Base-by-base conservation (phyloP, 768 basidiomycete genomes). In the Cubamyces lactineus region DNA sequence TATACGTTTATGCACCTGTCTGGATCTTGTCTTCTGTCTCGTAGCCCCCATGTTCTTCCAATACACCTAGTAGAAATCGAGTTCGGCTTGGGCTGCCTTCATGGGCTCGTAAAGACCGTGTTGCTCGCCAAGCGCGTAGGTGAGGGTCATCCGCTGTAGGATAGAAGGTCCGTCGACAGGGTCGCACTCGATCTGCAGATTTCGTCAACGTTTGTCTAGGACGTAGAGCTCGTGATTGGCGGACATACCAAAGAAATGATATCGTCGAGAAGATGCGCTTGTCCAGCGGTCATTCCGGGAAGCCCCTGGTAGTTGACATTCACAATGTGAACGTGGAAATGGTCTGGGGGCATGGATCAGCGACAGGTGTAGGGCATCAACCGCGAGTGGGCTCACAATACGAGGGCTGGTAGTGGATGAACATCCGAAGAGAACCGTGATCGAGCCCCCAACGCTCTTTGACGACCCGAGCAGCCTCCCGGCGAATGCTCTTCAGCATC, bases 291-390 rank as follows among this genome's bases (percentile, higher is more conserved):
- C 85, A 92, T 90, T 0, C 95, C 91, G 63, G 84, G 66, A 46
- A 79, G 73, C 15, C 86, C 80, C 1, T 72, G 74, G 65, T 89
- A 85, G 62, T 87, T 86, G 0, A 84, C 84, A 67, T 95, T 90
- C 26, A 94, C 92, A 53, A 96, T 88, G 67, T 98, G 95, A 2
- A 97, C 91, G 63, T 98, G 95, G 71, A 97, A 94, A 68, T 94
- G 95, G 71, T 97, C 95, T 96, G 64, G 5, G 19, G 2, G 0
- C 43, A 41, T 21, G 0, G 19, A 28, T 58, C 7, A 66, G 52
- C 51, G 12, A 8, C 8, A 12, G 2, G 38, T 19, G 47, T 23
- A 34, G 43, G 23, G 24, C 46, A 42, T 11, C 21, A 3, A 23
- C 3, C 11, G 24, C 28, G 6, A 57, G 59, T 13, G 19, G 3